phyloP scores from a whole-genome alignment of 2,329 filamentous ascomycete genomes.

The Zymoseptoria ardabiliae region DNA sequence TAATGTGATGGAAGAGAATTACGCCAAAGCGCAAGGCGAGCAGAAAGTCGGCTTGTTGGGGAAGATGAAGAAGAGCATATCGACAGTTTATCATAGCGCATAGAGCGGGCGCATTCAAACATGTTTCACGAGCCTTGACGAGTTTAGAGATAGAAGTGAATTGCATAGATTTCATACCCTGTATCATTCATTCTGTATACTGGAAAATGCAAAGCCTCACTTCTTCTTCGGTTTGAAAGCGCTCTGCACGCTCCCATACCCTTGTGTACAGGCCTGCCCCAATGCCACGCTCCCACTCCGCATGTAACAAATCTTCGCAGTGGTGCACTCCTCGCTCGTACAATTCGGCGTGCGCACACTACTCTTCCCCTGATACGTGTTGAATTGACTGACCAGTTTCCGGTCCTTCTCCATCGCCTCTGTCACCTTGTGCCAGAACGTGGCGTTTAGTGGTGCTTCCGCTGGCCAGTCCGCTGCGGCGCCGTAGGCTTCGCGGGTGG shows the following conservation, averaged over 20 bases:
- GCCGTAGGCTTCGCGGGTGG: constrained; percentile 45
- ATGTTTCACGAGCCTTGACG: too few species aligned
- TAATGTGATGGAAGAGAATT: constrained; percentile 65
- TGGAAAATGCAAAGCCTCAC: too few species aligned
- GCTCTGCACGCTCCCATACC: constrained; percentile 40
- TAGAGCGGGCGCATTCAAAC: too few species aligned
- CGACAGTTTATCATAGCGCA: constrained; percentile 18
- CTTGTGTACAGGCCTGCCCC: constrained; percentile 46
- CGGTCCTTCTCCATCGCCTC: constrained; percentile 49
- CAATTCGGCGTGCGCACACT: constrained; percentile 47
- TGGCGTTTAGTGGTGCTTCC: constrained; percentile 48
- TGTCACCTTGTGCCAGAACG: constrained; percentile 53
- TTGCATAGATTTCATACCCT: not conserved
- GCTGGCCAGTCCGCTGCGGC: constrained; percentile 38
- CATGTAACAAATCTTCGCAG: constrained; percentile 54
- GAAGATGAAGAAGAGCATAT: constrained; percentile 8
- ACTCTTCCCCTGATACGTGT: constrained; percentile 47
- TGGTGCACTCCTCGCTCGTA: constrained; percentile 43
- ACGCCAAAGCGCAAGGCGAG: constrained; percentile 17
- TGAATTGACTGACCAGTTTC: constrained; percentile 44
- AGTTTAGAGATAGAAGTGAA: not conserved
- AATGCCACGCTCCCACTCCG: constrained; percentile 48
- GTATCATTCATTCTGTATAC: too few species aligned
- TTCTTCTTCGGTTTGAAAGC: constrained; percentile 21
- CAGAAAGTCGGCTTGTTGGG: constrained; percentile 10